Percentiles rank a stretch among this genome's conserved stretches.
phyloP scores from a whole-genome alignment of 371 early-diverging fungal genomes.

The Fennellomyces sp. region DNA sequence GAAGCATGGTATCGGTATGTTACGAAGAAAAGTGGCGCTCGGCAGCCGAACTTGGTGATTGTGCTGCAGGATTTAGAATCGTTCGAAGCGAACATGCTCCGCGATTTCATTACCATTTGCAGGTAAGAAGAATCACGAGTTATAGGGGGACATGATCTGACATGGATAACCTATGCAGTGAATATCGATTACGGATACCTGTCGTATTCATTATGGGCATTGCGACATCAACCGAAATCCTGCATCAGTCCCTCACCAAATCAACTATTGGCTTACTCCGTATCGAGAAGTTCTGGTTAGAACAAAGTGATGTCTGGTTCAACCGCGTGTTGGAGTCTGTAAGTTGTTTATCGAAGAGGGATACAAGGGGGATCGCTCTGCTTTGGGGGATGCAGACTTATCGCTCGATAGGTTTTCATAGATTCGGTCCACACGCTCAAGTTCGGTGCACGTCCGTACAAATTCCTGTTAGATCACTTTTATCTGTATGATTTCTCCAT shows the following conservation, averaged over 20 bases:
- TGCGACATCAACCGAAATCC: conserved; percentile 81
- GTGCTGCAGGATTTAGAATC: conserved; percentile 88
- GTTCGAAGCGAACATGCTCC: conserved; percentile 72
- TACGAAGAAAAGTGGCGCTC: not conserved
- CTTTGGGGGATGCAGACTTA: not conserved
- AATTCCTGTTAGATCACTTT: conserved; percentile 78
- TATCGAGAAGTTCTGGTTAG: conserved; percentile 78
- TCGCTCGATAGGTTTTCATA: conserved; percentile 55
- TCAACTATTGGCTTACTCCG: conserved; percentile 70
- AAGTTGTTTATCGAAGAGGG: not conserved
- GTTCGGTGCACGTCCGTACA: conserved; percentile 73
- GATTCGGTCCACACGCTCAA: conserved; percentile 52
- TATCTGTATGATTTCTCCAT: conserved; percentile 80
- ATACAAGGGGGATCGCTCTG: not conserved
- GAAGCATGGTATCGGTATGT: conserved; percentile 67
- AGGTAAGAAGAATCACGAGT: conserved; percentile 40
- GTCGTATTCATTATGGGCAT: conserved; percentile 84
- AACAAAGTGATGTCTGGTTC: conserved; percentile 76
- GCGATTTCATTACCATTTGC: conserved; percentile 78
- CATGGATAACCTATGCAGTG: conserved; percentile 38
- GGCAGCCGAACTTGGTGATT: conserved; percentile 61
- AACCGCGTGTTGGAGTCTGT: conserved; percentile 75
- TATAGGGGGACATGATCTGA: not conserved
- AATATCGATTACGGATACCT: conserved; percentile 71
- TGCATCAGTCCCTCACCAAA: conserved; percentile 80